Conservation (phyloP, 805 yeast genomes). For the Yarrowia sp. region DNA sequence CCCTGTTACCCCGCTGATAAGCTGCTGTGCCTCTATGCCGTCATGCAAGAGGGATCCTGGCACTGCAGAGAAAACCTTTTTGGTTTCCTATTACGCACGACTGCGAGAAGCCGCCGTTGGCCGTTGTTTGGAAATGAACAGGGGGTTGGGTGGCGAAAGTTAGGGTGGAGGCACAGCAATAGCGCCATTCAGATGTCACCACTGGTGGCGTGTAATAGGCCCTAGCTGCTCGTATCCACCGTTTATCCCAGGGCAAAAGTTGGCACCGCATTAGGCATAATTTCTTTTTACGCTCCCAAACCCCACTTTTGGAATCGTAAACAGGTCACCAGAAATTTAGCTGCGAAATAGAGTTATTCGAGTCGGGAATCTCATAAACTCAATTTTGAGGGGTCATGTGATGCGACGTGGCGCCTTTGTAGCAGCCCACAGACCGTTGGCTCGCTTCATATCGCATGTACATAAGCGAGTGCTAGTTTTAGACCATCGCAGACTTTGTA, state of each 20-base stretch:
- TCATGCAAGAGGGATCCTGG: background rate
- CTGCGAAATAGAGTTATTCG: background rate
- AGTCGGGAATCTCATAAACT: constrained; percentile 6
- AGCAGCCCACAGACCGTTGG: background rate
- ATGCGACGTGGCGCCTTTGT: constrained; percentile 12
- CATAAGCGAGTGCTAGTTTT: constrained; percentile 8
- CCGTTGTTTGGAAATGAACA: background rate
- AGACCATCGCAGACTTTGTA: background rate
- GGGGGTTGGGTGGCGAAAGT: constrained; percentile 7
- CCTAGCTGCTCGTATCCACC: constrained; percentile 3
- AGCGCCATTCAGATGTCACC: too few species aligned
- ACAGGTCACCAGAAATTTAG: background rate
- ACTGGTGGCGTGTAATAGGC: too few species aligned
- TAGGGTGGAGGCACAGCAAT: background rate
- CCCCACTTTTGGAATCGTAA: constrained; percentile 7
- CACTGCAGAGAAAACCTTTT: background rate
- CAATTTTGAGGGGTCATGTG: constrained; percentile 5
- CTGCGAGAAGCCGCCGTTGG: background rate
- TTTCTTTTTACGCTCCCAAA: background rate
- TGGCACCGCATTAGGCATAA: background rate
- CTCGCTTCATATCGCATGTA: constrained; percentile 13
- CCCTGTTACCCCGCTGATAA: constrained; percentile 22
- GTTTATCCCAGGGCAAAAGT: background rate
- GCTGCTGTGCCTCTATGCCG: background rate
- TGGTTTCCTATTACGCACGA: too few species aligned